A percentile compares a stretch with the other conserved stretches of the same genome.
Evolutionary conservation across 78 protist species (phyloP).

Genomic region (Anaeramoeba flamelloides): DNA sequence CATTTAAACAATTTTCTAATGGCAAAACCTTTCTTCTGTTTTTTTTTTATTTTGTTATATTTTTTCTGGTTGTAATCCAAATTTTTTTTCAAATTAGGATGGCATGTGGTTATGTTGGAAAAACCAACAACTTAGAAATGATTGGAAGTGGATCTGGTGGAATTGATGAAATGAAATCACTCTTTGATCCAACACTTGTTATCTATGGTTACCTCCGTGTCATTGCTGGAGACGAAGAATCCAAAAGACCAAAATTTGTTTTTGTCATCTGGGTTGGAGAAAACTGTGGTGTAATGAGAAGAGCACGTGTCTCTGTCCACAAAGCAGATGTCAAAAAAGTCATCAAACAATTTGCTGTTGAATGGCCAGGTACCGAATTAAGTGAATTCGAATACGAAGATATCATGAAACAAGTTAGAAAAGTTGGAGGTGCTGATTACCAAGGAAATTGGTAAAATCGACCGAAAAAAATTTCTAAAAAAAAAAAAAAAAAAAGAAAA

Average conservation of each 20-base stretch:
- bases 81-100: too few relatives aligned
- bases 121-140: too few relatives aligned
- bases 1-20: too few relatives aligned
- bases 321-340: not conserved
- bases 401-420: slow-evolving; percentile 6
- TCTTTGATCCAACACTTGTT: slow-evolving; percentile 23
- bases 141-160: too few relatives aligned
- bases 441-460: too few relatives aligned
- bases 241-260: slow-evolving; percentile 18
- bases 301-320: slow-evolving; percentile 13
- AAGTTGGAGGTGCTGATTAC: slow-evolving; percentile 30
- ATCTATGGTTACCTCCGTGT: slow-evolving; percentile 16
- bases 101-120: too few relatives aligned
- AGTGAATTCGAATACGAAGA: slow-evolving; percentile 2
- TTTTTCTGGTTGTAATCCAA: too few relatives aligned
- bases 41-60: too few relatives aligned
- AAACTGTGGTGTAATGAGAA: not conserved
- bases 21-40: too few relatives aligned
- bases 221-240: slow-evolving; percentile 14
- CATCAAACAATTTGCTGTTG: slow-evolving; percentile 4
- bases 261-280: slow-evolving; percentile 14
- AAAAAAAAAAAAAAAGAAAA: too few relatives aligned
- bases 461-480: too few relatives aligned
- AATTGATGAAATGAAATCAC: too few relatives aligned
- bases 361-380: not conserved